Base-by-base conservation (phyloP, 108 stramenopile genomes). In the Nitzschia palea region DNA sequence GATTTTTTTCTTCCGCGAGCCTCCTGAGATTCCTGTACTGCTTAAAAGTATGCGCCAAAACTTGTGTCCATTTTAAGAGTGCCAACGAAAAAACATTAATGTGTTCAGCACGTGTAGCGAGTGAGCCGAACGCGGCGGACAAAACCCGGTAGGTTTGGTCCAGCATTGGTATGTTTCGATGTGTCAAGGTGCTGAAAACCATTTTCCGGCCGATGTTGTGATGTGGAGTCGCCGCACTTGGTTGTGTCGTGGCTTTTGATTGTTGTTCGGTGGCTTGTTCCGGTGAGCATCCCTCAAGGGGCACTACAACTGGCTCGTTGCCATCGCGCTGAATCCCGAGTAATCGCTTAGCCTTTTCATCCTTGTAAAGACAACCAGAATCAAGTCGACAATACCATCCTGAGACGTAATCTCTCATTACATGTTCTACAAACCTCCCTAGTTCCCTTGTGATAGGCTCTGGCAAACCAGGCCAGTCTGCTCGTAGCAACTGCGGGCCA, bases 381-480 rank as follows among this genome's bases (percentile, higher is more conserved):
- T 76, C 74, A 9, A 76, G n/a, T 36, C 35, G 10, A 15, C 52
- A 56, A 34, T 76, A 76, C 74, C 74, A 76, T 17, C 67, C 59
- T 15, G 76, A 62, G n/a, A 90, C 71, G 78, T 74, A 90, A 71
- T 94, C 92, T 44, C 92, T 44, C 71, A 90, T 70, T 4, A 94
- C 61, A 67, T 84, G 85, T 48, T 94, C 92, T 26, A 83, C 81
- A 42, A 89, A 77, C 14, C 72, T 74, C 30, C 84, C 86, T 70
- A 94, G 63, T 36, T 88, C 77, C 48, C 74, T 67, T 30, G 75
- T 61, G 25, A 94, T 67, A 0, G 71, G 37, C 5, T 66, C 50
- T 14, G 92, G 81, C 43, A 90, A 59, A 47, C 77, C 73, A n/a
- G 92, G 92, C 82, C 86, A 94, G 54, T 86, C 80, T 27, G 54